Evolutionary conservation across 805 yeast species (phyloP), one percentile per base, ranked within the genome.

Genomic region (Alloascoidea hylecoeti): DNA sequence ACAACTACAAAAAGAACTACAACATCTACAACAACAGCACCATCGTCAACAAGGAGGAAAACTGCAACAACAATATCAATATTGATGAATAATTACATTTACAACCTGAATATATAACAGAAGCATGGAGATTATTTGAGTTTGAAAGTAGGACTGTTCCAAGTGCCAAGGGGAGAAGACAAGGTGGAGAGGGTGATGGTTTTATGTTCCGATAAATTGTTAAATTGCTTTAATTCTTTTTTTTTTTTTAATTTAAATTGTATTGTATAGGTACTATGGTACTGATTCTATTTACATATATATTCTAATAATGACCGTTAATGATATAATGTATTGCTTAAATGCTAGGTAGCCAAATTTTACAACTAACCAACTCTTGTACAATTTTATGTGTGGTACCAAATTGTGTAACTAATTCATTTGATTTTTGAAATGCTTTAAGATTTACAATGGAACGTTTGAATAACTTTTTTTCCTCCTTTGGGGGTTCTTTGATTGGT

Each of bases 81-180:
- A 35, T 35, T 18, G 33, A 19, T 12, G 39, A 30, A 14, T 42
- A 28, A 18, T 19, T 39, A 36, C 95, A 95, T 1, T 54, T 88
- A 35, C 63, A 73, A 23, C 95, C 96, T 0, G 86, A 82, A 42
- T 94, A 88, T 51, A 66, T 88, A 18, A 59, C 92, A 37, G 95
- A 85, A 48, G 96, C 96, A 1, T 83, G 94, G 89, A 63, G 94
- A 46, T 54, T 80, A 36, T 80, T 77, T 46, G 74, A 72, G 45
- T 44, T 67, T 34, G 95, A 86, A 49, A 72, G 69, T 38, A 75
- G 78, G 19, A 68, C 75, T 2, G 68, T 75, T 1, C 74, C 81
- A 4, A 61, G 64, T 5, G 69, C 78, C 1, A 72, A 73, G 38
- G 79, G 88, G 84, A 63, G 88, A 41, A 55, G 66, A 4, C 83